These are phyloP conservation scores for Trichocladium antarcticum DNA, from an alignment of 495 filamentous ascomycete species.

Conservation along the genomic window DNA sequence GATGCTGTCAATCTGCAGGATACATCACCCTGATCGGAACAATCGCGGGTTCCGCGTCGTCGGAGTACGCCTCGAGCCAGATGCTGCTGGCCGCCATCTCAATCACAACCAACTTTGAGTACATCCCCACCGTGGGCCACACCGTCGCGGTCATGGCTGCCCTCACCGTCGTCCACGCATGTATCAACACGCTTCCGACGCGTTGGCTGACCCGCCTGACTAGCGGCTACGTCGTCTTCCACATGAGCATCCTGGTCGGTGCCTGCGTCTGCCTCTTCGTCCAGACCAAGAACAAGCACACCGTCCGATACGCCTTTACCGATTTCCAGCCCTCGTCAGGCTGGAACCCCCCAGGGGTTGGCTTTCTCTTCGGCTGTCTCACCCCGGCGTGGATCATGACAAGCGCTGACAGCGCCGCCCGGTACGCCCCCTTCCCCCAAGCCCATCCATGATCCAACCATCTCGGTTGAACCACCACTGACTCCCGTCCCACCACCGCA, in stretches of 20 bases:
- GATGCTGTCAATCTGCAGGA: too few relatives aligned
- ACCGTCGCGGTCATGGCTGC: constrained; percentile 53
- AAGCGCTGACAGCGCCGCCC: constrained; percentile 24
- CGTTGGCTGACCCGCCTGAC: constrained; percentile 56
- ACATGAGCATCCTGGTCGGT: constrained; percentile 46
- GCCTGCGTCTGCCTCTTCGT: constrained; percentile 51
- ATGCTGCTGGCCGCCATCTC: constrained; percentile 56
- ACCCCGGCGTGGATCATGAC: constrained; percentile 56
- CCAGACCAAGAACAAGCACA: constrained; percentile 48
- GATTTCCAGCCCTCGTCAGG: constrained; percentile 47
- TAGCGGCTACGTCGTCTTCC: constrained; percentile 54
- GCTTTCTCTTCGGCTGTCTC: constrained; percentile 60
- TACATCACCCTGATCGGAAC: constrained; percentile 62
- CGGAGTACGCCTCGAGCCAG: constrained; percentile 56
- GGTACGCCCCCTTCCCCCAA: constrained; percentile 9
- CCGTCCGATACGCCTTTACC: constrained; percentile 52
- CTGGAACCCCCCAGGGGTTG: constrained; percentile 53
- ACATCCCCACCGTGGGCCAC: constrained; percentile 40
- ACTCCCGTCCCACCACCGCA: neutral
- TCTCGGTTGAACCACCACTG: neutral
- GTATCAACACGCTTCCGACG: constrained; percentile 50
- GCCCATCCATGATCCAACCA: too few relatives aligned
- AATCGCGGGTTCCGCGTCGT: constrained; percentile 51
- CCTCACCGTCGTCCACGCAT: constrained; percentile 43
- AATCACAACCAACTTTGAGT: constrained; percentile 48